Conservation (phyloP, 2,329 filamentous ascomycete genomes). For the Aspergillus bombycis region DNA sequence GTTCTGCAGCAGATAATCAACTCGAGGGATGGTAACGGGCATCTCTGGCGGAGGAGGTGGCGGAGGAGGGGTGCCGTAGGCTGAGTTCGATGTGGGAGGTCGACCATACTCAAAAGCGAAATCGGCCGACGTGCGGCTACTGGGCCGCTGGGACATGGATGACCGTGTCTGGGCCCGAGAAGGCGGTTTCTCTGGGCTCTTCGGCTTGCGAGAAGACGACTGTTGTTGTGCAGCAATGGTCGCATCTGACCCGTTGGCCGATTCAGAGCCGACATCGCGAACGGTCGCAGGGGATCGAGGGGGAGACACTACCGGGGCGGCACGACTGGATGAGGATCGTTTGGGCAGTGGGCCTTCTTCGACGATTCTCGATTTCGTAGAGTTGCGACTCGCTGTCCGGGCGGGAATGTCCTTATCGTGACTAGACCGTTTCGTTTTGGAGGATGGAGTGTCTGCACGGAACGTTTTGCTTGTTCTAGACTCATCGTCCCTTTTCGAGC, state of each 20-base stretch:
- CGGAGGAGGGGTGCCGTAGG: slow-evolving; percentile 59
- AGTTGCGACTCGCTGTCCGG: slow-evolving; percentile 39
- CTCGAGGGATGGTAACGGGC: slow-evolving; percentile 72
- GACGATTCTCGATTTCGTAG: slow-evolving; percentile 36
- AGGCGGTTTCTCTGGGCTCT: slow-evolving; percentile 37
- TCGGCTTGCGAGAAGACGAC: slow-evolving; percentile 33
- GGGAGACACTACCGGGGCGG: slow-evolving; percentile 32
- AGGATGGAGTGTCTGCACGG: slow-evolving; percentile 40
- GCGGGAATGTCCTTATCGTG: slow-evolving; percentile 38
- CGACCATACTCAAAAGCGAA: slow-evolving; percentile 39
- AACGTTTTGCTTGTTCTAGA: slow-evolving; percentile 40
- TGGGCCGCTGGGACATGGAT: slow-evolving; percentile 30
- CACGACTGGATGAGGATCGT: slow-evolving; percentile 34
- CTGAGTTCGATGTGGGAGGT: slow-evolving; percentile 32
- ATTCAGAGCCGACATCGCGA: slow-evolving; percentile 38
- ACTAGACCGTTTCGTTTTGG: slow-evolving; percentile 39
- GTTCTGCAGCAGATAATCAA: slow-evolving; percentile 90
- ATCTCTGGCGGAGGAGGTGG: slow-evolving; percentile 74
- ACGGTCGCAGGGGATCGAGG: slow-evolving; percentile 41
- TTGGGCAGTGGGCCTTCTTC: slow-evolving; percentile 39
- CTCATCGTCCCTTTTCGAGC: slow-evolving; percentile 42
- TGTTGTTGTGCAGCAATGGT: slow-evolving; percentile 51
- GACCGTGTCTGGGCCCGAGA: slow-evolving; percentile 40
- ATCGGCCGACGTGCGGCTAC: slow-evolving; percentile 38
- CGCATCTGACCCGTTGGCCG: slow-evolving; percentile 48